Conservation (phyloP, 2,329 filamentous ascomycete genomes). For the Ophiostoma novo-ulmi region DNA sequence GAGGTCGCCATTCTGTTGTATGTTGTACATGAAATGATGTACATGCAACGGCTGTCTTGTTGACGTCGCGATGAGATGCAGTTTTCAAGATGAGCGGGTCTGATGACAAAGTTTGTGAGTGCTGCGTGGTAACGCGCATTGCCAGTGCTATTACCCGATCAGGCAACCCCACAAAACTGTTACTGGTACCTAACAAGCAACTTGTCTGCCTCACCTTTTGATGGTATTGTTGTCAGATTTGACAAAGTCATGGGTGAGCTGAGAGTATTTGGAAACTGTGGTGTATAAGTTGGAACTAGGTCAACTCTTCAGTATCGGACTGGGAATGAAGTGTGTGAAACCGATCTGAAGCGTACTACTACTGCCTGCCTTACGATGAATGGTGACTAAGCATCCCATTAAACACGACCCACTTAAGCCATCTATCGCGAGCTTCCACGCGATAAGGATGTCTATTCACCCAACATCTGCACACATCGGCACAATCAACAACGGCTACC, state of each 20-base stretch:
- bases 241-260: no score
- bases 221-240: no score
- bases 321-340: no score
- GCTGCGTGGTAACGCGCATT: background rate
- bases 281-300: no score
- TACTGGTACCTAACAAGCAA: background rate
- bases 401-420: background rate
- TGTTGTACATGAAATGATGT: background rate
- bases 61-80: background rate
- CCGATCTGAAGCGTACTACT: no score
- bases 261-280: no score
- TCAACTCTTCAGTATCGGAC: no score
- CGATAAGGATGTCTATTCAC: background rate
- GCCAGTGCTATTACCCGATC: background rate
- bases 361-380: background rate
- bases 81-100: slow-evolving; percentile 11
- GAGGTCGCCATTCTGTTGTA: background rate
- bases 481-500: background rate
- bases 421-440: background rate
- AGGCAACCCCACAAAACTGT: background rate
- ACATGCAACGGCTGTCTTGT: background rate
- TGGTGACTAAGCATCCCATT: background rate
- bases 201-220: no score
- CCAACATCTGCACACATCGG: background rate
- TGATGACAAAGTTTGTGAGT: slow-evolving; percentile 1